Evolutionary conservation across 176 grass and related monocot genomes (phyloP), one percentile per base, ranked within the genome.

Genomic region (Musa itinerans): DNA sequence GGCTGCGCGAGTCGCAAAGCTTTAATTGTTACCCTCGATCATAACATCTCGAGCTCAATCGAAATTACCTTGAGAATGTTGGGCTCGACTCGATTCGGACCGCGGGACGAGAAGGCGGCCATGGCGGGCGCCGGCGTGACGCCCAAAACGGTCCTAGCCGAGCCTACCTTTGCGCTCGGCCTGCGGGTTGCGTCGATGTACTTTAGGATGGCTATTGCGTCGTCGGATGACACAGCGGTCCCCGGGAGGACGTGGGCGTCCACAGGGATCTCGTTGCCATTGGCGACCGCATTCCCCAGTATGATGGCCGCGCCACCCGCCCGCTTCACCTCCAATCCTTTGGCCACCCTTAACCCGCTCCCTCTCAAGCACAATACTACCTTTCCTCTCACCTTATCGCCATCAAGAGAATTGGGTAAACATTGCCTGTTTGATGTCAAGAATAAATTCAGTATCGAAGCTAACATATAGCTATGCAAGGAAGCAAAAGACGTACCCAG

Each of bases 81-180:
- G 29, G 90, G 90, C 72, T 93, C 95, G 10, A 94, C 17, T 29
- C 72, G 74, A 81, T 94, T 99, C 1, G 95, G 95, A 0, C 95
- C 95, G 11, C 95, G 88, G 50, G 95, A 99, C 1, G 95, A 99
- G 88, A 99, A 99, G 77, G 90, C 86, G 43, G 95, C 76, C 82
- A 99, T 91, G 54, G 85, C 77, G 68, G 90, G 95, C 19, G 95
- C 93, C 25, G 88, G 88, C 14, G 73, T 73, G 10, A 99, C 76
- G 81, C 78, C 43, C 6, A 91, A 62, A 19, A 93, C 82, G 12
- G 90, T 99, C 74, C 74, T 83, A 0, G 88, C 87, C 15, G 23
- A 64, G 19, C 73, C 73, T 4, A 99, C 80, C 27, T 59, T 71
- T 0, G 86, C 95, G 0, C 70, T 91, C 43, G 95, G 84, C 9